Percentiles rank a stretch among this genome's conserved stretches.
These are phyloP conservation scores for Coniochaeta pulveracea DNA, from an alignment of 2,329 filamentous ascomycete genomes.

Conservation along the genomic window DNA sequence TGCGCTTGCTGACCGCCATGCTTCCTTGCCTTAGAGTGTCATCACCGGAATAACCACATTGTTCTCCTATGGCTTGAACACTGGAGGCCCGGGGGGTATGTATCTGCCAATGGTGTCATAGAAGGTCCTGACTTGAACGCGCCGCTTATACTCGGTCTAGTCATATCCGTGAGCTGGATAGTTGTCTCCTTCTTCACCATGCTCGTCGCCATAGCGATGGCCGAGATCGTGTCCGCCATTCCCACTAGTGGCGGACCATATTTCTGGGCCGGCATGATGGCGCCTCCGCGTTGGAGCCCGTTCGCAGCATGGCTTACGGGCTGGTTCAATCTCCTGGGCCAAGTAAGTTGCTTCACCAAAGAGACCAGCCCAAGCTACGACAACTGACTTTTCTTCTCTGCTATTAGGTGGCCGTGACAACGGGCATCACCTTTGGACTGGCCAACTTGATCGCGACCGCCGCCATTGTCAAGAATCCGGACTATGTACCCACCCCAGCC, in stretches of 20 bases:
- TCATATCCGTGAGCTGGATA: slow-evolving; percentile 45
- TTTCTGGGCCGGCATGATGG: slow-evolving; percentile 48
- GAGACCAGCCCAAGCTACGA: not conserved
- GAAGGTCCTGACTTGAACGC: slow-evolving; percentile 1
- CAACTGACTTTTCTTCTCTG: not conserved
- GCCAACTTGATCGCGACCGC: slow-evolving; percentile 25
- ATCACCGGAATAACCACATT: slow-evolving; percentile 49
- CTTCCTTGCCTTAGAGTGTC: slow-evolving; percentile 29
- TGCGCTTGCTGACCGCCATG: not conserved
- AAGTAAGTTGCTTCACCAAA: slow-evolving; percentile 10
- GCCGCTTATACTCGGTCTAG: slow-evolving; percentile 12
- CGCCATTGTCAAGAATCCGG: slow-evolving; percentile 22
- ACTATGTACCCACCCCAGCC: slow-evolving; percentile 27
- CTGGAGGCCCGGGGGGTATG: slow-evolving; percentile 12
- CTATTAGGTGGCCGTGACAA: slow-evolving; percentile 25
- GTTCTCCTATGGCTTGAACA: slow-evolving; percentile 43
- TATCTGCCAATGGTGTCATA: slow-evolving; percentile 1
- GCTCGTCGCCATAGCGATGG: slow-evolving; percentile 42
- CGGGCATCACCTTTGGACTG: slow-evolving; percentile 28
- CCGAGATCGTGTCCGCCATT: slow-evolving; percentile 47
- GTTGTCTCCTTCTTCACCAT: slow-evolving; percentile 43
- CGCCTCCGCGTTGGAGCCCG: slow-evolving; percentile 28
- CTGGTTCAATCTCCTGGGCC: slow-evolving; percentile 29
- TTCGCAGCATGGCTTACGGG: slow-evolving; percentile 28
- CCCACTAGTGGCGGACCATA: slow-evolving; percentile 48